Base-by-base conservation (phyloP, 2,329 filamentous ascomycete genomes). In the Trichoderma polysporum region DNA sequence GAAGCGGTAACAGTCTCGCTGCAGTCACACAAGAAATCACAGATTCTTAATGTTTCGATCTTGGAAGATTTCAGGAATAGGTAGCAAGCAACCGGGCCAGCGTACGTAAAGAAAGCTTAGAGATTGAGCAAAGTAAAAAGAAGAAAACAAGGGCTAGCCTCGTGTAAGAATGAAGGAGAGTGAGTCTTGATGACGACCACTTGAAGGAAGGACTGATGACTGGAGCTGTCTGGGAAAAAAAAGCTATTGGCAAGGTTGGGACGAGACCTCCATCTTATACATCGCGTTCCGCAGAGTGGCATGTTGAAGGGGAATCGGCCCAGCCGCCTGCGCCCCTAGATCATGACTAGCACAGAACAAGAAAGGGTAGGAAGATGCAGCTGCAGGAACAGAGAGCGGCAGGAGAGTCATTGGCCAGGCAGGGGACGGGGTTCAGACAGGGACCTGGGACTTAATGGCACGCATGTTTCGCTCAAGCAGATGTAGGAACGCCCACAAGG, bases 121-220 rank as follows among this genome's bases (percentile, higher is more conserved):
- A 56, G 39, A 56, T 19, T 61, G 52, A 65, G 54, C 56, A 61
- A 54, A 37, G 19, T 25, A 31, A 54, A 45, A 64, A 58, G 8
- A 66, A 37, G 70, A 70, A 70, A 73, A 70, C 69, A 73, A 79
- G 79, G 80, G 74, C 77, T 77, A 79, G 73, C 72, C 75, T 77
- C 70, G 73, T 69, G 66, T 71, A 70, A 70, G 67, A 70, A 69
- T 69, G 41, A 73, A 66, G 71, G 73, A 71, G 68, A 69, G 73
- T 74, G 74, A 70, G 73, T 75, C 74, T 75, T 73, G 75, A 77
- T 74, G 74, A 74, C 71, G 70, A 67, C 37, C 58, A 68, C 68
- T 67, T 35, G 53, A 70, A 69, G 57, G 68, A 72, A 72, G 69
- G 68, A 71, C 69, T 66, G 66, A 61, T 53, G 60, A 66, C 60